These are phyloP conservation scores for Ambrosia hybrid DNA, from an alignment of 140 eudicot species.

Conservation along the genomic window DNA sequence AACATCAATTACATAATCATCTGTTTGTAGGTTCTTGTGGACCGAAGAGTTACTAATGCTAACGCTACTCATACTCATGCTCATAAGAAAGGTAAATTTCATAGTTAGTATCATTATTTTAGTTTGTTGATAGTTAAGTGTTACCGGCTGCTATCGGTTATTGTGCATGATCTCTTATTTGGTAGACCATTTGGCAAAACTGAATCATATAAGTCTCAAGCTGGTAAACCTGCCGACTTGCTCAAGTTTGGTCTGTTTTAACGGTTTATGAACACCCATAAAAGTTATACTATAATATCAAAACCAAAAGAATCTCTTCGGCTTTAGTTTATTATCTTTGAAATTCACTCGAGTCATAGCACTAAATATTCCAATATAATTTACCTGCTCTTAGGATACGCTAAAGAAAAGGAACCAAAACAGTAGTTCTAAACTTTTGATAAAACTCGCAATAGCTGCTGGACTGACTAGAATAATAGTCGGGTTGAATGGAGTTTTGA, in stretches of 20 bases:
- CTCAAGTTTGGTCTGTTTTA: no score
- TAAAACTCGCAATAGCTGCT: constrained; percentile 58
- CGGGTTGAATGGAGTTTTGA: constrained; percentile 33
- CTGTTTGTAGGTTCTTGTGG: constrained; percentile 62
- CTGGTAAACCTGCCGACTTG: no score
- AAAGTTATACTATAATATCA: background rate
- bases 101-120: constrained; percentile 3
- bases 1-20: constrained; percentile 1
- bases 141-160: no score
- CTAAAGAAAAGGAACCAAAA: constrained; percentile 48
- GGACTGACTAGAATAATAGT: constrained; percentile 63
- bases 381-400: constrained; percentile 42
- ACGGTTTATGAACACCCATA: no score
- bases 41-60: constrained; percentile 48
- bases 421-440: constrained; percentile 54
- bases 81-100: constrained; percentile 62
- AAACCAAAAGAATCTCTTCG: background rate
- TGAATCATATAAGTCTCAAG: no score
- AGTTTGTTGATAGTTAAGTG: no score
- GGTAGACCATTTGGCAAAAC: no score
- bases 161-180: no score
- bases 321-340: background rate
- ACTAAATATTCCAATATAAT: constrained; percentile 9
- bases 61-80: constrained; percentile 56
- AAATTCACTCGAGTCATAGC: background rate